These are phyloP conservation scores for Ilex asprella DNA, from an alignment of 257 asterid species.

Conservation along the genomic window DNA sequence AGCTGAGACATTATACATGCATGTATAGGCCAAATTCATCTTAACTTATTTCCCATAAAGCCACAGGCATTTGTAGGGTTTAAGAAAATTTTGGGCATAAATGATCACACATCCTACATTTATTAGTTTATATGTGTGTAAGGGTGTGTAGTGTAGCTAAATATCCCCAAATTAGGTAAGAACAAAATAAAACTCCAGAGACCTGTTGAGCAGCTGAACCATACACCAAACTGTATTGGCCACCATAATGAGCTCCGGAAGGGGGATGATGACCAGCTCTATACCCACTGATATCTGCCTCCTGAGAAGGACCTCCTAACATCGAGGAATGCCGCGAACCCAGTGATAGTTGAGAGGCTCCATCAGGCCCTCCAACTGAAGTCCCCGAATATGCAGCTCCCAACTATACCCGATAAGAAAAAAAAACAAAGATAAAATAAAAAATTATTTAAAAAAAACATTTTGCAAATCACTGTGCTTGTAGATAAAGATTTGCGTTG, in stretches of 20 bases:
- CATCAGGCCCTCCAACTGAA: conserved; percentile 32
- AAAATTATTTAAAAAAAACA: not conserved
- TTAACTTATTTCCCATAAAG: not conserved
- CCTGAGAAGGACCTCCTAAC: conserved; percentile 40
- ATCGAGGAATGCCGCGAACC: conserved; percentile 33
- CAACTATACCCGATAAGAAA: conserved; percentile 28
- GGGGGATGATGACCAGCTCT: conserved; percentile 47
- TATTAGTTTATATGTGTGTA: not conserved
- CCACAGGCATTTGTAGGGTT: too few species aligned
- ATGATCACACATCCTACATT: too few species aligned
- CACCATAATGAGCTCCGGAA: conserved; percentile 53
- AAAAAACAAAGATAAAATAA: not conserved
- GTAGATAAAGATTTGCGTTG: not conserved
- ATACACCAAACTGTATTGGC: conserved; percentile 63
- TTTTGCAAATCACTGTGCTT: not conserved
- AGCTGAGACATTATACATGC: too few species aligned
- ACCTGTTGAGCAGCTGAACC: conserved; percentile 74
- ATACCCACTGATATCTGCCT: conserved; percentile 48
- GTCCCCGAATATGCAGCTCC: conserved; percentile 36
- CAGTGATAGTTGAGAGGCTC: conserved; percentile 29
- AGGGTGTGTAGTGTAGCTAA: not conserved
- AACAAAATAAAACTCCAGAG: conserved; percentile 1
- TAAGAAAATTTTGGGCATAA: too few species aligned
- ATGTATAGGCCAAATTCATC: too few species aligned
- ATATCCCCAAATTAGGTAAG: not conserved